Conservation (phyloP, 768 basidiomycete genomes). For the Pholiota molesta region DNA sequence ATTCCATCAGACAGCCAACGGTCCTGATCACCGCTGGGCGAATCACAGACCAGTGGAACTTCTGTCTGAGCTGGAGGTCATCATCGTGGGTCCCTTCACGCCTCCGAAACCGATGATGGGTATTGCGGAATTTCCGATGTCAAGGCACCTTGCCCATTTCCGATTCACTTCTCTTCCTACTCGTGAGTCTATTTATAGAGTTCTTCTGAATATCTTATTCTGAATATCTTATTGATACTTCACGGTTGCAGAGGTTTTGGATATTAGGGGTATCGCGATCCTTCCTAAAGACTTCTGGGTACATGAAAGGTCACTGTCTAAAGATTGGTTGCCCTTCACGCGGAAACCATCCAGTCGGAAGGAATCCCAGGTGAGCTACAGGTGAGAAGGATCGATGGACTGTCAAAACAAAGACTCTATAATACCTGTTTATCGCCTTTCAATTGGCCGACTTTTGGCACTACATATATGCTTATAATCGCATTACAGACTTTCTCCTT, state of each 20-base stretch:
- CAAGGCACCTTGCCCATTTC: conserved; percentile 4
- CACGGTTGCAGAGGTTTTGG: not conserved
- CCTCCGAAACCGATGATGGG: conserved; percentile 1
- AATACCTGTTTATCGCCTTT: too few relatives aligned
- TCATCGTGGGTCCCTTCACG: not conserved
- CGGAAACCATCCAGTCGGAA: not conserved
- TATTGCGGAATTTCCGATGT: not conserved
- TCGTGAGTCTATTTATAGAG: not conserved
- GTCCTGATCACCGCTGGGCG: too few relatives aligned
- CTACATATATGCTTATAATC: too few relatives aligned
- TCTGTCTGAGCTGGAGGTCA: not conserved
- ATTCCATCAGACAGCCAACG: too few relatives aligned
- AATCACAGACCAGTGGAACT: too few relatives aligned
- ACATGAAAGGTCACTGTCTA: not conserved
- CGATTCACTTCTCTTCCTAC: not conserved
- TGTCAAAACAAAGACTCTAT: too few relatives aligned
- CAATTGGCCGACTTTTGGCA: too few relatives aligned
- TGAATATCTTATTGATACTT: too few relatives aligned
- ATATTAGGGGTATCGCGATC: not conserved
- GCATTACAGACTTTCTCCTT: too few relatives aligned
- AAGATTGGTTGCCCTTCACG: not conserved
- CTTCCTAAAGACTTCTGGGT: conserved; percentile 3
- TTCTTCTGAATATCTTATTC: not conserved
- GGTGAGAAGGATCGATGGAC: too few relatives aligned
- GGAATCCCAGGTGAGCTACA: too few relatives aligned